These are phyloP conservation scores for Odontarrhena argentea DNA, from an alignment of 345 rosid genomes.

Conservation along the genomic window DNA sequence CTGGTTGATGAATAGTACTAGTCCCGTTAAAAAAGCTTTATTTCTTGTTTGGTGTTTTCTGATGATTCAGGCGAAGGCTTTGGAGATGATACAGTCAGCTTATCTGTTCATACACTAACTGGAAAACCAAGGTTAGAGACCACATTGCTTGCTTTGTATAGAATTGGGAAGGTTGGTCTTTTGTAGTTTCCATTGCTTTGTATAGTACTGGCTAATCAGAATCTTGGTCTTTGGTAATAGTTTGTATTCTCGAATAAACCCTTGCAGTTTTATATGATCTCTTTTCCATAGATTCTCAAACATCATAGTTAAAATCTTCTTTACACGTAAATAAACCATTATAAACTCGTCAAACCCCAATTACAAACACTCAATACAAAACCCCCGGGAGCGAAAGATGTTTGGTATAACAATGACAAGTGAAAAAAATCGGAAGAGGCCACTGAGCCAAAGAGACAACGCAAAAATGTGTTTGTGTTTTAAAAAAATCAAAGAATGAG, in stretches of 20 bases:
- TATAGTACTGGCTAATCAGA: neutral
- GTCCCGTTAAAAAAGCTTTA: neutral
- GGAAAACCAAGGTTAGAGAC: constrained; percentile 26
- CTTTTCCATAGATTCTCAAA: constrained; percentile 8
- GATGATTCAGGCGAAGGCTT: constrained; percentile 27
- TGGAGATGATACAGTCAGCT: constrained; percentile 10
- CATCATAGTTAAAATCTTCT: constrained; percentile 12
- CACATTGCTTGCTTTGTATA: constrained; percentile 6
- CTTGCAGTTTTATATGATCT: constrained; percentile 2
- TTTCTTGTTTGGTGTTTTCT: constrained; percentile 23
- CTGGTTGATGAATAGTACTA: neutral
- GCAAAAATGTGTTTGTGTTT: constrained; percentile 18
- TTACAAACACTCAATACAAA: constrained; percentile 26
- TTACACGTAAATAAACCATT: constrained; percentile 31
- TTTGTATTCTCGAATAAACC: constrained; percentile 14
- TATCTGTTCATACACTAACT: constrained; percentile 21
- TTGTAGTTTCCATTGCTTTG: neutral
- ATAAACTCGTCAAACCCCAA: constrained; percentile 6
- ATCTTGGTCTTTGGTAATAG: constrained; percentile 11
- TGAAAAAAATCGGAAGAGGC: neutral
- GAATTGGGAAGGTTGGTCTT: constrained; percentile 6
- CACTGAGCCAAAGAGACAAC: constrained; percentile 1
- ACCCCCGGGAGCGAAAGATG: constrained; percentile 1
- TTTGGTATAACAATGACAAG: constrained; percentile 10
- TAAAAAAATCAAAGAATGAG: constrained; percentile 31